Percentiles rank a stretch among this genome's conserved stretches.
phyloP scores from a whole-genome alignment of 2,329 filamentous ascomycete genomes.

The Davidsoniella neocaledoniae region DNA sequence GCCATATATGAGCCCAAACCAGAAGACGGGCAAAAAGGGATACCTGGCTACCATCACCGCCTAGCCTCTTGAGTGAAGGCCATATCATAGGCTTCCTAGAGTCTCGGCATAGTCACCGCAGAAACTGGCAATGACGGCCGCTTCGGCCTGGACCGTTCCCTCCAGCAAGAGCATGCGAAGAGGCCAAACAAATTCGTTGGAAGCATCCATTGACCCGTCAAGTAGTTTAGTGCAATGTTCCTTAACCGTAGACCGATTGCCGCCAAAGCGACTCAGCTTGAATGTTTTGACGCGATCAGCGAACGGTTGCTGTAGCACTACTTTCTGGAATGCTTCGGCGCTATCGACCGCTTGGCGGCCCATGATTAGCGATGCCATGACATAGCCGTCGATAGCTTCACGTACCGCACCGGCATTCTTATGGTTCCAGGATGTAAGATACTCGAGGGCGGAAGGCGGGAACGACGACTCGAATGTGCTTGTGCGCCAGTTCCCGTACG shows the following conservation, averaged over 20 bases:
- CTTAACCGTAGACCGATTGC: not conserved
- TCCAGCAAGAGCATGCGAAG: not conserved
- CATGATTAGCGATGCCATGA: not conserved
- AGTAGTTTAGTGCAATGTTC: conserved; percentile 1
- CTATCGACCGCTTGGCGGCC: not conserved
- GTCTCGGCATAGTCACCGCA: conserved; percentile 7
- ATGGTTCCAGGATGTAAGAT: conserved; percentile 2
- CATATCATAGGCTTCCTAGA: not conserved
- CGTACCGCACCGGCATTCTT: not conserved
- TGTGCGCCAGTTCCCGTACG: conserved; percentile 5
- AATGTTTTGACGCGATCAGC: conserved; percentile 1
- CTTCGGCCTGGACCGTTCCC: not conserved
- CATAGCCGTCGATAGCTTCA: conserved; percentile 7
- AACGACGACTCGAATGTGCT: conserved; percentile 6
- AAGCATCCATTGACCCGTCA: not conserved
- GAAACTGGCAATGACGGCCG: conserved; percentile 2
- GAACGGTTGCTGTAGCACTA: not conserved
- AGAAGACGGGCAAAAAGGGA: too few species aligned
- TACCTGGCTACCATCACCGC: too few species aligned
- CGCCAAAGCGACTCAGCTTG: conserved; percentile 5
- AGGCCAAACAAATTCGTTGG: conserved; percentile 3
- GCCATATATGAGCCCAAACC: too few species aligned
- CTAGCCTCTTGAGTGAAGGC: too few species aligned
- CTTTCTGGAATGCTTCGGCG: not conserved
- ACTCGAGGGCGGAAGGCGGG: conserved; percentile 1